Percentiles rank a stretch among this genome's conserved stretches.
Conservation (phyloP, 768 basidiomycete species). For the Gelatoporia subvermispora region DNA sequence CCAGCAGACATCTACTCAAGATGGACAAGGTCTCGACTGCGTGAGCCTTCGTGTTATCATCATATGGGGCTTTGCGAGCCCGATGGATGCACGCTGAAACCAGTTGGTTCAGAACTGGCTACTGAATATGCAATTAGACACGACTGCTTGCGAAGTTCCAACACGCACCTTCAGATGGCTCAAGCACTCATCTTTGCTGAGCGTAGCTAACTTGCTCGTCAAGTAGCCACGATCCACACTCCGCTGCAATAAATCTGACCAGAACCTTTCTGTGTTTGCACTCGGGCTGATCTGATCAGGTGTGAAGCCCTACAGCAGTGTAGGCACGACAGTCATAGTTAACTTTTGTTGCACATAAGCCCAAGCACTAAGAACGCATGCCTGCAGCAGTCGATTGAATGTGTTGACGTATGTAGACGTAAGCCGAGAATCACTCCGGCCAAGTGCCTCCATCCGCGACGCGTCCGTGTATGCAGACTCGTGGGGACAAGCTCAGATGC, state of each 20-base stretch:
- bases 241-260: constrained; percentile 46
- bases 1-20: constrained; percentile 42
- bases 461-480: too few relatives aligned
- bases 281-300: constrained; percentile 41
- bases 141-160: too few relatives aligned
- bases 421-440: constrained; percentile 18
- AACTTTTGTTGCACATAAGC: background rate
- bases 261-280: constrained; percentile 43
- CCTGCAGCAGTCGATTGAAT: constrained; percentile 48
- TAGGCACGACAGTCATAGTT: background rate
- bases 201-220: constrained; percentile 30
- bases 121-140: constrained; percentile 24
- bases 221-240: constrained; percentile 48
- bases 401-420: constrained; percentile 44
- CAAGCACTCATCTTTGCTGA: constrained; percentile 48
- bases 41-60: constrained; percentile 33
- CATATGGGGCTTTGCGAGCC: constrained; percentile 29
- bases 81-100: constrained; percentile 43
- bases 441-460: too few relatives aligned
- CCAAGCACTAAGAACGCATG: constrained; percentile 5
- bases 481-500: too few relatives aligned
- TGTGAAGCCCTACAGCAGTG: constrained; percentile 32
- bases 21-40: constrained; percentile 50
- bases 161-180: constrained; percentile 43
- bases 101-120: constrained; percentile 44